Conservation (phyloP, 352 stramenopile genomes). For the Phytophthora brassicae region DNA sequence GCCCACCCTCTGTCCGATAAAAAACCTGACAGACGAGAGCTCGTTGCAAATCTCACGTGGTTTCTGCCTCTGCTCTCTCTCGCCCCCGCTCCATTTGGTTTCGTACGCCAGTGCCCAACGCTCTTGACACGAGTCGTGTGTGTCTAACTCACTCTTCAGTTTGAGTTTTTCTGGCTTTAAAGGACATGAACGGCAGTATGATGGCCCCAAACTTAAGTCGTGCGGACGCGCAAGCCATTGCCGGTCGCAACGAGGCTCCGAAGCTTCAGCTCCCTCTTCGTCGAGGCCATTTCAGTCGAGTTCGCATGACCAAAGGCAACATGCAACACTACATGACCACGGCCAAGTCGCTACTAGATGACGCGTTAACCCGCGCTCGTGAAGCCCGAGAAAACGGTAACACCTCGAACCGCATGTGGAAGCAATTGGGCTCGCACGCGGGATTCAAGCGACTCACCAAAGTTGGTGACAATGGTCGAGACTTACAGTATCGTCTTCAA, state of each 20-base stretch:
- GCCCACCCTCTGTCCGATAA: slow-evolving; percentile 19
- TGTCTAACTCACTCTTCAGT: slow-evolving; percentile 17
- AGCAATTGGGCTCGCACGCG: slow-evolving; percentile 47
- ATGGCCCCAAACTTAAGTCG: slow-evolving; percentile 31
- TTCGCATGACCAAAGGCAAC: slow-evolving; percentile 37
- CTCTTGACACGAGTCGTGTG: too few species aligned
- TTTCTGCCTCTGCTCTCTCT: slow-evolving; percentile 33
- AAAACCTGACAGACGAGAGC: slow-evolving; percentile 22
- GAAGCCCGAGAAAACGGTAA: slow-evolving; percentile 46
- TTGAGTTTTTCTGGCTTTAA: slow-evolving; percentile 35
- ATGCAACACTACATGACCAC: slow-evolving; percentile 43
- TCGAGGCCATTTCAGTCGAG: slow-evolving; percentile 45
- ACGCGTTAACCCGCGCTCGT: slow-evolving; percentile 40
- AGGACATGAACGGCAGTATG: slow-evolving; percentile 31
- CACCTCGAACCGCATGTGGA: slow-evolving; percentile 51
- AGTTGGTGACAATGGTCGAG: slow-evolving; percentile 34
- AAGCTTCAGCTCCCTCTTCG: slow-evolving; percentile 48
- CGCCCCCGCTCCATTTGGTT: slow-evolving; percentile 32
- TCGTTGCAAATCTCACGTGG: slow-evolving; percentile 35
- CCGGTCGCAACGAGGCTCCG: slow-evolving; percentile 20
- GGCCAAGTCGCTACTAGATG: slow-evolving; percentile 46
- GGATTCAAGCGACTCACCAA: slow-evolving; percentile 68
- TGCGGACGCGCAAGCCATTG: slow-evolving; percentile 36
- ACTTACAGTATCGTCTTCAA: slow-evolving; percentile 59
- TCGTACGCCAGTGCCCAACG: slow-evolving; percentile 20